Base-by-base conservation (phyloP, 345 rosid genomes). In the Corchorus capsularis region DNA sequence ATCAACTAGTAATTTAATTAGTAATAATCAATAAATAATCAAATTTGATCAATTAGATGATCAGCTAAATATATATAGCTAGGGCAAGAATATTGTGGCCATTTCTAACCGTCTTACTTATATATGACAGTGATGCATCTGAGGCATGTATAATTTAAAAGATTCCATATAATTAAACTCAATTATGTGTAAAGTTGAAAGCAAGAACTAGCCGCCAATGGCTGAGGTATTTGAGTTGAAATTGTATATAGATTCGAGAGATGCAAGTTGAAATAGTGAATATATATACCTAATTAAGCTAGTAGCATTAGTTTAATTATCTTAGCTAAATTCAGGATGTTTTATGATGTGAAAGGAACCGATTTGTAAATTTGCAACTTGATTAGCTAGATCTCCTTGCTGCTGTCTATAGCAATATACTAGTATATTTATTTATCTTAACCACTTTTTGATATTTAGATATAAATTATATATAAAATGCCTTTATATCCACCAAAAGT, bases 181-280 rank as follows among this genome's bases (percentile, higher is more conserved):
- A 17, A 37, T 17, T 63, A 37, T 39, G 6, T 27, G 27, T 27
- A 2, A 37, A 37, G 47, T 63, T 16, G 47, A 20, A 63, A 63
- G 37, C 13, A 19, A 37, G 22, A 63, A 39, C 7, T 63, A 39
- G 69, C 69, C 13, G 32, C 50, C 49, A 17, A 10, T 8, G 15
- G 50, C 49, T 39, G 69, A 39, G 65, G 43, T 61, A 60, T 60
- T 10, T 60, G 63, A 60, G 63, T 60, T 60, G 63, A 60, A 60
- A 60, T 60, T 60, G 39, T 60, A 27, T 27, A 27, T 27, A 32
- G 41, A 60, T 32, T 27, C 8, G 4, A 27, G 17, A 3, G 41
- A 32, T 32, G n/a, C 9, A 60, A 60, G 22, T 63, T 63, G 27
- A 63, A 63, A 63, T 27, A 27, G 27, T 27, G 27, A 27, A 37